Base-by-base conservation (phyloP, 2,329 filamentous ascomycete species). In the Colletotrichum chlorophyti region DNA sequence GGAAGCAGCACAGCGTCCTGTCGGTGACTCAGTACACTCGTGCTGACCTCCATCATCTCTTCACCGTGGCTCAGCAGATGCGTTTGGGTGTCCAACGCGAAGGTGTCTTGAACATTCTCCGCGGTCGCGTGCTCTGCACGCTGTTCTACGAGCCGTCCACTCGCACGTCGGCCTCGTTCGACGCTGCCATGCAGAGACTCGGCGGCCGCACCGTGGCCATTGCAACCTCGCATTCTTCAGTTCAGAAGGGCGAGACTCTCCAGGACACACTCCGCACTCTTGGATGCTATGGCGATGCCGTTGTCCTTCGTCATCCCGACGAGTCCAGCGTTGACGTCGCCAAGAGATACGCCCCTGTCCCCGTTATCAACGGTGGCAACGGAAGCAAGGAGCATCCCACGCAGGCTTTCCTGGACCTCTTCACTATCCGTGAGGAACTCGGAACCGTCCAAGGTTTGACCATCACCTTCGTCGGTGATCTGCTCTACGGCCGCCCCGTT, bases 71-170 rank as follows among this genome's bases (percentile, higher is more conserved):
- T 1, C 92, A 97, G 74, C 95, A 99, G 78, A 98, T 99, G 93
- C 91, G 94, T 26, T 85, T 97, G 15, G 93, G 93, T 51, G 95
- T 97, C 26, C 91, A 98, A 77, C 89, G 93, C 46, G 90, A 96
- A 68, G 95, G 95, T 59, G 90, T 95, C 26, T 82, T 99, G 47
- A 89, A 95, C 69, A 83, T 96, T 54, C 86, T 99, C 61, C 91
- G 90, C 68, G 93, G 93, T 24, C 88, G 91, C 41, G 86, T 99
- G 11, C 83, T 99, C 32, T 92, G 90, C 77, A 95, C 91, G 2
- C 87, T 99, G 79, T 99, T 99, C 84, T 99, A 93, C 75, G 95
- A 99, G 81, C 95, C 95, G 2, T 98, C 94, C 1, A 99, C 95
- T 3, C 86, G 95, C 52, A 99, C 95, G 5, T 97, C 94, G 11